phyloP scores from a whole-genome alignment of 2,329 filamentous ascomycete species.

The Pseudocercospora fijiensis region DNA sequence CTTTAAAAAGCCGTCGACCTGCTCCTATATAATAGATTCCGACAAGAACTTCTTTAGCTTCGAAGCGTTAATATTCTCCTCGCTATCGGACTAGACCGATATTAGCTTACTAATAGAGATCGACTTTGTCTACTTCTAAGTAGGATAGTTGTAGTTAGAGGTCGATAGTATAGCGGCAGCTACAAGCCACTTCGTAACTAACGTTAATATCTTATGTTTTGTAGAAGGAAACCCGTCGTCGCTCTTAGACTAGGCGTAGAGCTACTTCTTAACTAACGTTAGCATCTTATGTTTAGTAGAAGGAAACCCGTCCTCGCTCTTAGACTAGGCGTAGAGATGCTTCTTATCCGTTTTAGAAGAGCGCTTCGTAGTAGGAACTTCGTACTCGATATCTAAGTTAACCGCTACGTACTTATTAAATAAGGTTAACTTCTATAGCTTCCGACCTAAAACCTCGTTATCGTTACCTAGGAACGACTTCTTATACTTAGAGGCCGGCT shows the following conservation, averaged over 20 bases:
- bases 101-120: too few relatives aligned
- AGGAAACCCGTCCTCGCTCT: not conserved
- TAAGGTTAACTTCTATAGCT: not conserved
- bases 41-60: too few relatives aligned
- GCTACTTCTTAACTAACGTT: not conserved
- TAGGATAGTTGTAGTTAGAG: not conserved
- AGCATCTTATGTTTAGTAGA: not conserved
- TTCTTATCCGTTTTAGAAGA: too few relatives aligned
- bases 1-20: not conserved
- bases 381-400: not conserved
- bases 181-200: not conserved
- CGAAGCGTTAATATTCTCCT: too few relatives aligned
- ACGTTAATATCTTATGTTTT: not conserved
- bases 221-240: not conserved
- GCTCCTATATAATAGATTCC: not conserved
- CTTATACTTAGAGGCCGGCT: not conserved
- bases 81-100: too few relatives aligned
- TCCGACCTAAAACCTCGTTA: not conserved
- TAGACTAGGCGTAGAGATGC: too few relatives aligned
- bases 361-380: not conserved
- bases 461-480: not conserved
- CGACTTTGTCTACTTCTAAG: not conserved
- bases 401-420: not conserved
- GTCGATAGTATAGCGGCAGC: not conserved
- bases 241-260: not conserved